Evolutionary conservation across 1,139 yeast species (phyloP).

Genomic region (Sugiyamaella japonica): DNA sequence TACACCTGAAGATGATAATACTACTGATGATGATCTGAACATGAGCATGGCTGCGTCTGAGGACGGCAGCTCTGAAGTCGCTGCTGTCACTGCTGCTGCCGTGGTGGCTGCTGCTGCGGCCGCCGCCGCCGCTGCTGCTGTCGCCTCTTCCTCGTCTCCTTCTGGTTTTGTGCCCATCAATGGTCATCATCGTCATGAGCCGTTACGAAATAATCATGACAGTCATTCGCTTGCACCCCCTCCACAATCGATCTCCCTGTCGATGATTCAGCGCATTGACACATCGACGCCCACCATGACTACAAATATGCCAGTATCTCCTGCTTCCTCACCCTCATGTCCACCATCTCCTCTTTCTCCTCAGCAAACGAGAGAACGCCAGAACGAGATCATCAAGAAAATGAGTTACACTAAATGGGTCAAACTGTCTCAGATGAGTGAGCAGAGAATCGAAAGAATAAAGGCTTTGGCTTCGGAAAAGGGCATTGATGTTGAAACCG

Average conservation of each 20-base stretch:
- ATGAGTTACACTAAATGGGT: conserved; percentile 35
- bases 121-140: neutral
- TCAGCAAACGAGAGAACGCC: conserved; percentile 17
- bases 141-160: neutral
- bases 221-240: neutral
- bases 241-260: conserved; percentile 9
- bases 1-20: conserved; percentile 12
- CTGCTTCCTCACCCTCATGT: conserved; percentile 20
- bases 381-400: conserved; percentile 22
- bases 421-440: conserved; percentile 36
- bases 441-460: conserved; percentile 32
- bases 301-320: conserved; percentile 10
- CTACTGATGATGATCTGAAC: conserved; percentile 10
- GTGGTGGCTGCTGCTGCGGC: conserved; percentile 1
- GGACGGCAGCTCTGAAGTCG: neutral
- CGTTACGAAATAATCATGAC: no score
- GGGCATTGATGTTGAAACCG: conserved; percentile 37
- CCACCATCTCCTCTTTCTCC: conserved; percentile 20
- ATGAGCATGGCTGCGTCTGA: neutral
- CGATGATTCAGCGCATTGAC: conserved; percentile 9
- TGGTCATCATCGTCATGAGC: neutral
- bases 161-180: conserved; percentile 2
- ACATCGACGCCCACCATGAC: neutral
- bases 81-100: conserved; percentile 8
- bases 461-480: conserved; percentile 35